phyloP scores from a whole-genome alignment of 768 basidiomycete genomes.

The Suillus variegatus region DNA sequence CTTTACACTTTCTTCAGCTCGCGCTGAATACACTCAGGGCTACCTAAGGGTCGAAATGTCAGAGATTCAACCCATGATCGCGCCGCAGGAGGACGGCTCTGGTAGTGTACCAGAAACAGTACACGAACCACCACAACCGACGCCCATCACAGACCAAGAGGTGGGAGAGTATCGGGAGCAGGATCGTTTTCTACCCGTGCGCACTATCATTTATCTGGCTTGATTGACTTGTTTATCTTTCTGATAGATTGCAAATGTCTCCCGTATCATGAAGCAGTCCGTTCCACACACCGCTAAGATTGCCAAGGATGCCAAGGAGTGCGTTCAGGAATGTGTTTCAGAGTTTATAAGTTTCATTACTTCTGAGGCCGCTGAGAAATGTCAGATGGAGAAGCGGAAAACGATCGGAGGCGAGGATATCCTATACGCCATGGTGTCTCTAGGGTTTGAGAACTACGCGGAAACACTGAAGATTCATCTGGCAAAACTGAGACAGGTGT shows the following conservation, averaged over 20 bases:
- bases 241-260: constrained; percentile 92
- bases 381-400: constrained; percentile 93
- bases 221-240: background rate
- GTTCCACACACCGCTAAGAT: constrained; percentile 93
- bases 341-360: constrained; percentile 99
- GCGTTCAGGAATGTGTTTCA: constrained; percentile 96
- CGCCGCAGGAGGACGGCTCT: constrained; percentile 44
- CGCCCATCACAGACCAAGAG: constrained; percentile 87
- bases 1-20: background rate
- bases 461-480: constrained; percentile 92
- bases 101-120: constrained; percentile 28
- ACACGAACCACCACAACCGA: constrained; percentile 53
- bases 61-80: constrained; percentile 37
- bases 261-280: constrained; percentile 93
- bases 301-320: constrained; percentile 97
- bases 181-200: constrained; percentile 91
- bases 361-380: constrained; percentile 94
- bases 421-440: constrained; percentile 86
- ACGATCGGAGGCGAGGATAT: constrained; percentile 99
- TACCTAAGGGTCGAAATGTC: constrained; percentile 22
- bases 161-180: constrained; percentile 95
- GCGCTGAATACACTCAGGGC: constrained; percentile 1
- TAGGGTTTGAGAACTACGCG: constrained; percentile 95
- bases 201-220: constrained; percentile 23
- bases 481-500: constrained; percentile 83